Evolutionary conservation across 306 rosid species (phyloP).

Genomic region (Carpinus viminea): DNA sequence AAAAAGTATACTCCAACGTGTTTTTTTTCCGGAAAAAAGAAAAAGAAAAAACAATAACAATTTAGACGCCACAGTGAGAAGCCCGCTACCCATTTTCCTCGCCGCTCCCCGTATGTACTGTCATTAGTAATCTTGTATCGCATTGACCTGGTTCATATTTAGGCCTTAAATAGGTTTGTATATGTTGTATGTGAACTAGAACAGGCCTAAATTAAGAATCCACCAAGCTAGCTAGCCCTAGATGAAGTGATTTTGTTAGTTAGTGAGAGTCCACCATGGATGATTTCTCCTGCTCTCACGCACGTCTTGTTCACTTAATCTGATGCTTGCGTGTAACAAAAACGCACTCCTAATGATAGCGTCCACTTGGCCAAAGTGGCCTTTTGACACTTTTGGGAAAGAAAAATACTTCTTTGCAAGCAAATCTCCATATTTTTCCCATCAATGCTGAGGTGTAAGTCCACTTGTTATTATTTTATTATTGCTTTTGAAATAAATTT

Average conservation of each 20-base stretch:
- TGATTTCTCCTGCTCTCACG: background rate
- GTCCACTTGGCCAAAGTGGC: conserved; percentile 9
- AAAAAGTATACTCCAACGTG: no score
- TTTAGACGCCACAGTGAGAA: no score
- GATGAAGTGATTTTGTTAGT: background rate
- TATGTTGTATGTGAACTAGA: background rate
- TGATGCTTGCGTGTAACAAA: background rate
- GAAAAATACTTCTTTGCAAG: no score
- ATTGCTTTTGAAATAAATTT: no score
- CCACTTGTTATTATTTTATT: no score
- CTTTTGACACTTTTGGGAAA: conserved; percentile 9
- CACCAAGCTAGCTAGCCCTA: background rate
- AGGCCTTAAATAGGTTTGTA: background rate
- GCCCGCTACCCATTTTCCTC: no score
- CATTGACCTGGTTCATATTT: background rate
- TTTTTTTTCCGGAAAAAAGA: no score
- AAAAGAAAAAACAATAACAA: no score
- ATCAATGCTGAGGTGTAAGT: no score
- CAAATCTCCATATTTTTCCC: no score
- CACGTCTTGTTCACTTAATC: background rate
- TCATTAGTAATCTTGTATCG: no score
- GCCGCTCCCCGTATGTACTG: no score
- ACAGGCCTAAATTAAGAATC: background rate
- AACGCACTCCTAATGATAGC: background rate
- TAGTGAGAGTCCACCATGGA: background rate